Evolutionary conservation across 768 basidiomycete genomes (phyloP), one percentile per base, ranked within the genome.

Genomic region (Agrocybe chaxingu): DNA sequence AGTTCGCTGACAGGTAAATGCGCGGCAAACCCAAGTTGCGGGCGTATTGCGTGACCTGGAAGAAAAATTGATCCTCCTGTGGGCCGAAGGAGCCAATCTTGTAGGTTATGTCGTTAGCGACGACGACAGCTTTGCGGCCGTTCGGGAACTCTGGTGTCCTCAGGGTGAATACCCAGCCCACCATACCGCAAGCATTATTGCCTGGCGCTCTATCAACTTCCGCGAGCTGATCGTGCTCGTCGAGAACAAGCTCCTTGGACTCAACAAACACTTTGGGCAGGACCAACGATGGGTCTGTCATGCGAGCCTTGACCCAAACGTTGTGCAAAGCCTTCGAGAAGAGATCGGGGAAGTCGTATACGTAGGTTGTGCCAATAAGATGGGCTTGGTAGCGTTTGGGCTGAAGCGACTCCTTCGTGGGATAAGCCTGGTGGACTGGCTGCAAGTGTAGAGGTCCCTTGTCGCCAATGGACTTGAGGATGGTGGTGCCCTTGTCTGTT

Each of bases 311-410:
- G 56, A 80, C 73, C 97, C 97, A 99, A 54, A 93, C 79, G 61
- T 94, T 92, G 62, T 93, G 89, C 52, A 98, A 75, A 6, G 96
- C 94, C 73, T 98, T 98, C 35, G 94, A 87, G 79, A 98, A 99
- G 56, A 99, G 83, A 62, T 97, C 97, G 37, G 97, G 97, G 87
- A 98, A 99, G 71, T 98, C 97, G 70, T 98, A 98, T 31, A 90
- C 95, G 66, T 98, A 99, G 45, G 97, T 99, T 30, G 97, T 99
- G 47, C 97, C 97, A 58, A 97, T 87, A 52, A 98, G 82, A 69
- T 99, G 97, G 18, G 97, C 97, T 66, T 98, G 96, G 74, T 98
- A 98, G 56, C 97, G 93, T 69, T 97, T 95, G 37, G 97, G 97
- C 66, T 99, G 97, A 42, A 99, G 75, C 12, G 94, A 98, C 67